Evolutionary conservation across 2,329 filamentous ascomycete species (phyloP), one percentile per base, ranked within the genome.

Genomic region (Arthrobotrys iridis): DNA sequence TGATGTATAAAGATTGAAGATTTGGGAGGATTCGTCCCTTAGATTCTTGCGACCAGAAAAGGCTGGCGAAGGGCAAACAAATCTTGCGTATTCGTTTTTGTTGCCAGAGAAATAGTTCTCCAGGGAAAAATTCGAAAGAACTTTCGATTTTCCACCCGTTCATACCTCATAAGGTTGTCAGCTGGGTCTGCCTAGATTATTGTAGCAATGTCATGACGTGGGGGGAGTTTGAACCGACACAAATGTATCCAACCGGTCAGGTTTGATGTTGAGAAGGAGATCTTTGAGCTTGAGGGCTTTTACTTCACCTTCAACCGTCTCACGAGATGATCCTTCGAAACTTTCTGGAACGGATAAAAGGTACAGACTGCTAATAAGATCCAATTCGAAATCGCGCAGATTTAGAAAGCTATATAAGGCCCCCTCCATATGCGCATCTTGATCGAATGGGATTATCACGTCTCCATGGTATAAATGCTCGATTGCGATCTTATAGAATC

Each of bases 401-500:
- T 13, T 46, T 1, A 63, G 45, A 8, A 62, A 43, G 15, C 11
- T 35, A 13, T 26, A n/a, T 18, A 26, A 13, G 1, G n/a, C 10
- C 13, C 4, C 6, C 4, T 24, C 43, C 15, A 20, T 13, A n/a
- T n/a, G 13, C 3, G 30, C 35, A 46, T 28, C 45, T 7, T 43
- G 43, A 18, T 70, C 55, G 10, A 55, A 57, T 18, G 18, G 30
- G 10, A 70, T 48, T 10, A 41, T 8, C 30, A 70, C 46, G 26
- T 70, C 33, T 6, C 55, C 65, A 11, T 20, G 52, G 28, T 70
- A 70, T 33, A 70, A 40, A 28, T 70, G 52, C 22, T 52, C 45
- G 13, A 63, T 63, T 3, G 65, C 65, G n/a, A 70, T 70, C 3
- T 63, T 45, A 6, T 37, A 62, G 8, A 70, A 70, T 43, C 26